phyloP scores from a whole-genome alignment of 1,139 yeast species.

The Lodderomyces margitis region DNA sequence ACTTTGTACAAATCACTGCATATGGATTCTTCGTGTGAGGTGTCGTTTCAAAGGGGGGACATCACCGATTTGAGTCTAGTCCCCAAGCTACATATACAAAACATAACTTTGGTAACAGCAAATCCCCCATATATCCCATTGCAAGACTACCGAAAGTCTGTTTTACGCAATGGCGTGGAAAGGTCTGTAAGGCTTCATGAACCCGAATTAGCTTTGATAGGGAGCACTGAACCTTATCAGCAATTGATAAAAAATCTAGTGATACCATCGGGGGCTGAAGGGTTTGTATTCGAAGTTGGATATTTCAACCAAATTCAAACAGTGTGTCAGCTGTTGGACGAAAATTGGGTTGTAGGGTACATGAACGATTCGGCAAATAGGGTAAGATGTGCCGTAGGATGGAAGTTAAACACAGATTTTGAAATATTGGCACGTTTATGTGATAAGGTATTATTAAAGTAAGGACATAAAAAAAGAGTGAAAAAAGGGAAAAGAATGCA shows the following conservation, averaged over 20 bases:
- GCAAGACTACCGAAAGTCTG: constrained; percentile 34
- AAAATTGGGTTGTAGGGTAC: constrained; percentile 29
- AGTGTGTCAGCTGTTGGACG: constrained; percentile 18
- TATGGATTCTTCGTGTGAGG: background rate
- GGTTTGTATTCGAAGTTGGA: constrained; percentile 44
- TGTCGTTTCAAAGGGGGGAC: constrained; percentile 22
- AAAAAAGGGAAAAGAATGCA: no score
- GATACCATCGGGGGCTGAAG: constrained; percentile 34
- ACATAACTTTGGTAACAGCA: constrained; percentile 59
- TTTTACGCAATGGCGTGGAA: constrained; percentile 40
- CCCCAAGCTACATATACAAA: constrained; percentile 8
- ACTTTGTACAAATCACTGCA: constrained; percentile 7
- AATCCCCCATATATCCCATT: constrained; percentile 88
- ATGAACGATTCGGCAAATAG: constrained; percentile 29
- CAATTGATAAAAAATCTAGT: constrained; percentile 49
- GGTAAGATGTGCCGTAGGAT: constrained; percentile 42
- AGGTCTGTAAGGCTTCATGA: constrained; percentile 69
- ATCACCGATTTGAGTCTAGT: constrained; percentile 19
- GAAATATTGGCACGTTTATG: constrained; percentile 12
- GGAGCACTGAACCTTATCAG: constrained; percentile 68
- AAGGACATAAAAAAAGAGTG: no score
- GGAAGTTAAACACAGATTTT: constrained; percentile 19
- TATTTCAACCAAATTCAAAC: constrained; percentile 32
- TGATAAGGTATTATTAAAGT: constrained; percentile 8
- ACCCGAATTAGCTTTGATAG: constrained; percentile 74